Conservation (phyloP, 805 yeast species). For the Kuraishia cidri region DNA sequence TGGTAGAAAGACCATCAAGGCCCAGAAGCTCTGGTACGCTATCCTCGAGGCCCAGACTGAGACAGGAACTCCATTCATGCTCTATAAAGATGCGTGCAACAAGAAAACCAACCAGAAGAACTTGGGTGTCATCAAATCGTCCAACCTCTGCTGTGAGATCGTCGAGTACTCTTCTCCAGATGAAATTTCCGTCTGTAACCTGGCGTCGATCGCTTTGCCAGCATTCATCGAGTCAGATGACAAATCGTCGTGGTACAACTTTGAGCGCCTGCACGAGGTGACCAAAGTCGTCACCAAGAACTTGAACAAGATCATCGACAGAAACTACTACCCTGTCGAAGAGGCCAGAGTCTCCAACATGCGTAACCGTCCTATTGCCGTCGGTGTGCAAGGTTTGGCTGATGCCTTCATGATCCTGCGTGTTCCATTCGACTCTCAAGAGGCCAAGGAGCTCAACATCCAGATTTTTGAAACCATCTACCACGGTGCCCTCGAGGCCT, state of each 20-base stretch:
- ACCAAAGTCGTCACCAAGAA: constrained; percentile 46
- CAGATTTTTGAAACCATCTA: constrained; percentile 56
- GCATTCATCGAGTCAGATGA: constrained; percentile 40
- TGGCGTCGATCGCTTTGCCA: constrained; percentile 52
- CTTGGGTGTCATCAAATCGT: constrained; percentile 50
- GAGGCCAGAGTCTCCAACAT: constrained; percentile 44
- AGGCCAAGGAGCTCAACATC: constrained; percentile 45
- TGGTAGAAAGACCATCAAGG: constrained; percentile 40
- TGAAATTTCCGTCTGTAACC: constrained; percentile 54
- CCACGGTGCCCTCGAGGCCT: constrained; percentile 51
- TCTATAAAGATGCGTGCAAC: constrained; percentile 57
- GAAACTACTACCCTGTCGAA: constrained; percentile 46
- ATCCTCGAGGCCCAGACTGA: constrained; percentile 56
- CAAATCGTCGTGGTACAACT: constrained; percentile 36
- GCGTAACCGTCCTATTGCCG: constrained; percentile 54
- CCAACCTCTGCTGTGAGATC: constrained; percentile 56
- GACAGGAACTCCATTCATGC: constrained; percentile 59
- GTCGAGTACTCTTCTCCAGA: constrained; percentile 52
- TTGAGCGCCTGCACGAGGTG: constrained; percentile 44
- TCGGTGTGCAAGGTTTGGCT: constrained; percentile 58
- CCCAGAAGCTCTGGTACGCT: constrained; percentile 54
- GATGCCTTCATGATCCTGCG: constrained; percentile 48
- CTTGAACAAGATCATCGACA: constrained; percentile 48
- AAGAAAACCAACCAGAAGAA: constrained; percentile 50
- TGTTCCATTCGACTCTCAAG: constrained; percentile 48